Percentiles rank a stretch among this genome's conserved stretches.
These are phyloP conservation scores for Kalanchoe fedtschenkoi DNA, from an alignment of 164 flowering plant genomes.

Conservation along the genomic window DNA sequence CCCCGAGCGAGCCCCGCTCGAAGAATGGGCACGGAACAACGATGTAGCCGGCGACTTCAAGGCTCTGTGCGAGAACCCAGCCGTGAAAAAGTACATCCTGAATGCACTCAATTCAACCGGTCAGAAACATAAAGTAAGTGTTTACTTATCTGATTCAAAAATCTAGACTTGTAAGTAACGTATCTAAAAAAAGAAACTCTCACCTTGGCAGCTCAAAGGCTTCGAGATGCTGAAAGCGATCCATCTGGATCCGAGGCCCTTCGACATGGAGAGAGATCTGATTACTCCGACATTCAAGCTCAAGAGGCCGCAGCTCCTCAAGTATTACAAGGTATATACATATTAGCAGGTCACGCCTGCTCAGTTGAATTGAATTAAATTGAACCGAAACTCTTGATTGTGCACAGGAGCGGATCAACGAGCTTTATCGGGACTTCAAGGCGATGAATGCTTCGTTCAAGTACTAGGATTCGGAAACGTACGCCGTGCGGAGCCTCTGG, in stretches of 20 bases:
- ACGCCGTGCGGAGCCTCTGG: background rate
- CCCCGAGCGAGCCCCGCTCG: constrained; percentile 63
- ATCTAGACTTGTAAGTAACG: no score
- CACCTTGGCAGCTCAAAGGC: constrained; percentile 63
- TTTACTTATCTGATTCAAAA: background rate
- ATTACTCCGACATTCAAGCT: constrained; percentile 90
- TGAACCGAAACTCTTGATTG: no score
- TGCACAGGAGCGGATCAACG: background rate
- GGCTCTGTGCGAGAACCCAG: constrained; percentile 44
- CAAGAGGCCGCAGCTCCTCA: constrained; percentile 82
- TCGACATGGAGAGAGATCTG: constrained; percentile 78
- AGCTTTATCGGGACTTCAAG: background rate
- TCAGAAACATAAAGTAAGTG: constrained; percentile 48
- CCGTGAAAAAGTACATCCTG: constrained; percentile 55
- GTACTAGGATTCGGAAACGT: background rate
- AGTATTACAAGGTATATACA: constrained; percentile 71
- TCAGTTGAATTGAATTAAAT: no score
- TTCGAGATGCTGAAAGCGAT: constrained; percentile 82
- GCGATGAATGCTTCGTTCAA: background rate
- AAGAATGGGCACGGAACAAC: constrained; percentile 68
- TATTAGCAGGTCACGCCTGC: no score
- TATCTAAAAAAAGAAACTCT: no score
- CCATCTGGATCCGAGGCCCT: constrained; percentile 75
- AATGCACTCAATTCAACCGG: constrained; percentile 72
- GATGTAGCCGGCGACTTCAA: constrained; percentile 47